phyloP scores from a whole-genome alignment of 139 green algal species.

The Chlamydomonas sp. region DNA sequence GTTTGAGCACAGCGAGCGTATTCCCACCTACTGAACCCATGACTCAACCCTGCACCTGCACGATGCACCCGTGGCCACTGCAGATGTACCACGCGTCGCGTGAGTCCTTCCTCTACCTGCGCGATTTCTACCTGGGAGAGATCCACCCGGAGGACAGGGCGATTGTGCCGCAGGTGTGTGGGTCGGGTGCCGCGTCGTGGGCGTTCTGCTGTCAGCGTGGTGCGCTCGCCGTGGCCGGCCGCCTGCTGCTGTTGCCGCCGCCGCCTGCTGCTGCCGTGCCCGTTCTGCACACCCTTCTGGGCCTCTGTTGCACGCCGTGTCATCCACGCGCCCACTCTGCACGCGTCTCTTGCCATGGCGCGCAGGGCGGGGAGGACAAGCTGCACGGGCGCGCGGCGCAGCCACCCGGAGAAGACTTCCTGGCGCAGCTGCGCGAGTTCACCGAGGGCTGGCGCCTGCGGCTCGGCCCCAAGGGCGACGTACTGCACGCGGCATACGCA shows the following conservation, averaged over 20 bases:
- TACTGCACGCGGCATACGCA: no score
- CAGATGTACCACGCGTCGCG: constrained; percentile 13
- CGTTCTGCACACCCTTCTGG: no score
- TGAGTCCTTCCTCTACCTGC: constrained; percentile 67
- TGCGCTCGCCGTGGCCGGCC: no score
- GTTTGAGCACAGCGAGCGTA: no score
- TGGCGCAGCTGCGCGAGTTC: background rate
- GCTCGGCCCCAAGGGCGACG: background rate
- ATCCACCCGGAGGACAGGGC: constrained; percentile 32
- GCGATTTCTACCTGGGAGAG: constrained; percentile 61
- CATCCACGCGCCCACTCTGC: no score
- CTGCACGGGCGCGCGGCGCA: background rate
- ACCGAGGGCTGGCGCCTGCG: background rate
- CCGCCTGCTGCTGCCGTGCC: no score
- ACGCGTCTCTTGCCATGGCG: background rate
- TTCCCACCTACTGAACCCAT: no score
- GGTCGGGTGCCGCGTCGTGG: no score
- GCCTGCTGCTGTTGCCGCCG: no score
- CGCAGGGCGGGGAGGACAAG: background rate
- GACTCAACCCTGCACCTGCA: no score
- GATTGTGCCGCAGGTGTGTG: background rate
- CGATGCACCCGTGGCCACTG: background rate
- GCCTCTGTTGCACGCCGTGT: no score
- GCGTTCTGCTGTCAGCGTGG: no score
- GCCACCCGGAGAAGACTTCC: background rate